A percentile compares a stretch with the other conserved stretches of the same genome.
Conservation (phyloP, 352 stramenopile species). For the Globisporangium lucens region DNA sequence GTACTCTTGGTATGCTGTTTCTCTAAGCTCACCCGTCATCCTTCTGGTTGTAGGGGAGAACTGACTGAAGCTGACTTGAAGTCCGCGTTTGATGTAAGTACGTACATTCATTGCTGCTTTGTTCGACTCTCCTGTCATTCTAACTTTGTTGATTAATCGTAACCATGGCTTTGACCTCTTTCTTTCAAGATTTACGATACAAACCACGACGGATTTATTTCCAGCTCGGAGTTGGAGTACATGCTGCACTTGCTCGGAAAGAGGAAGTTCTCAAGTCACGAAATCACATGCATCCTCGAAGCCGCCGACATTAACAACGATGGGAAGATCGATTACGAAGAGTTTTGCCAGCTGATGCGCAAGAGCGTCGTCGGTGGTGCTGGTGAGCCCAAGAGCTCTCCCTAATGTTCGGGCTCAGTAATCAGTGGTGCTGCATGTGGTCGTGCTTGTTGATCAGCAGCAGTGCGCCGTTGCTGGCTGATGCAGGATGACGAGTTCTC, state of each 20-base stretch:
- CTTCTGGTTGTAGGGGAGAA: constrained; percentile 34
- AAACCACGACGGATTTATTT: constrained; percentile 73
- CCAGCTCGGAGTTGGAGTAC: constrained; percentile 55
- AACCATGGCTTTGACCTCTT: background rate
- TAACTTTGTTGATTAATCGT: background rate
- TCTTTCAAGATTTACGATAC: constrained; percentile 54
- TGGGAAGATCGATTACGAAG: constrained; percentile 82
- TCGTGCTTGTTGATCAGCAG: too few species aligned
- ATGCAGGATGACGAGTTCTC: background rate
- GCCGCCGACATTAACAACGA: constrained; percentile 81
- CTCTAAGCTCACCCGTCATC: background rate
- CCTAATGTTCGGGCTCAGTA: background rate
- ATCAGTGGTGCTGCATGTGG: too few species aligned
- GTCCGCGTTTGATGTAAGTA: constrained; percentile 54
- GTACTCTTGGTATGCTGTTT: background rate
- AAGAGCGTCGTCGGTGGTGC: constrained; percentile 4
- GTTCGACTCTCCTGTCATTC: background rate
- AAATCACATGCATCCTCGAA: constrained; percentile 61
- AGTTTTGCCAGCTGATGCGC: constrained; percentile 77
- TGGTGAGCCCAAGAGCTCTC: background rate
- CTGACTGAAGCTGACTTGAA: constrained; percentile 54
- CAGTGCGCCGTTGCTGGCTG: background rate
- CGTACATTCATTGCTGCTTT: constrained; percentile 6
- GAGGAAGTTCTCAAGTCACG: constrained; percentile 34
- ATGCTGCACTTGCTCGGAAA: constrained; percentile 64